Evolutionary conservation across 768 basidiomycete genomes (phyloP).

Genomic region (Bullera alba): DNA sequence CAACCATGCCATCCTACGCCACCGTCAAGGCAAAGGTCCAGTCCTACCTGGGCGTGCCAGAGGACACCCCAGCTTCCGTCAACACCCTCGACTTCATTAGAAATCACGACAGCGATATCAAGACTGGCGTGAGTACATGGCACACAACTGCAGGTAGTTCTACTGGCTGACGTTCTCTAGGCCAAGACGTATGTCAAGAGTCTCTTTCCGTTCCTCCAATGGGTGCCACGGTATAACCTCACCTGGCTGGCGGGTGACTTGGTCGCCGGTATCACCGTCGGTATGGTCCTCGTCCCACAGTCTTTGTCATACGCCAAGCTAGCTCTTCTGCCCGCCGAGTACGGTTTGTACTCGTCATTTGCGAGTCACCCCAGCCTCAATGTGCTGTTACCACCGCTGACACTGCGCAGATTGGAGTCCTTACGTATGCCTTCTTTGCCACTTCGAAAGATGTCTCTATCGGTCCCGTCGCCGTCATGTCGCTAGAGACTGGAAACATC

Average conservation of each 20-base stretch:
- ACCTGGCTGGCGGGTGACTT: conserved; percentile 76
- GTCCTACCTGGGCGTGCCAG: conserved; percentile 15
- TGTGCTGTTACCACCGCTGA: too few relatives aligned
- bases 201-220: conserved; percentile 76
- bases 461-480: conserved; percentile 98
- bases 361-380: too few relatives aligned
- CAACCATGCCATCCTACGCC: neutral
- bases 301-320: conserved; percentile 67
- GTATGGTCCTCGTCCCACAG: conserved; percentile 91
- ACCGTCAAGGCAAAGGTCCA: conserved; percentile 3
- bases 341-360: conserved; percentile 90
- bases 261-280: conserved; percentile 82
- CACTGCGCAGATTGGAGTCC: conserved; percentile 53
- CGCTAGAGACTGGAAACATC: conserved; percentile 71
- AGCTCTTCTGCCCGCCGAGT: conserved; percentile 75
- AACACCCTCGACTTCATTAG: conserved; percentile 56
- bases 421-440: conserved; percentile 62
- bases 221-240: conserved; percentile 74
- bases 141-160: neutral
- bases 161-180: conserved; percentile 46
- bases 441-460: conserved; percentile 99
- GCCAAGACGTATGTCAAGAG: conserved; percentile 58
- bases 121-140: conserved; percentile 50
- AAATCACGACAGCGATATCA: conserved; percentile 50
- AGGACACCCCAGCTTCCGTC: conserved; percentile 46